A percentile compares a stretch with the other conserved stretches of the same genome.
Conservation (phyloP, 1,284 basidiomycete species). For the Chondrostereum purpureum region DNA sequence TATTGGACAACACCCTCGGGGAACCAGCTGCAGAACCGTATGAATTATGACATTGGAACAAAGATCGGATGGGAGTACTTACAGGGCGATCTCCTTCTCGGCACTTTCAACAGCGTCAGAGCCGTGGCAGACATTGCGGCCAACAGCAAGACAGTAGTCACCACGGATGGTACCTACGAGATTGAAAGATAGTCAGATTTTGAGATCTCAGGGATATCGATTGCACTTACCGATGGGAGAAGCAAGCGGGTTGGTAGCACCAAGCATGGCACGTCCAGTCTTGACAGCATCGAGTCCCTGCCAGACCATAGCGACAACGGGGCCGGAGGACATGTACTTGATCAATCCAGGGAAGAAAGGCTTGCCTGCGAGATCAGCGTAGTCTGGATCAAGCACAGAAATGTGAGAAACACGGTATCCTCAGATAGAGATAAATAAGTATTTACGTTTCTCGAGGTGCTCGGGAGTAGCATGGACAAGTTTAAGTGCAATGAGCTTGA, state of each 20-base stretch:
- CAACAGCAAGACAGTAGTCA: conserved; percentile 89
- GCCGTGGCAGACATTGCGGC: conserved; percentile 92
- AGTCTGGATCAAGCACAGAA: conserved; percentile 68
- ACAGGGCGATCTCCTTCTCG: conserved; percentile 89
- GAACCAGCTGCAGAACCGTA: conserved; percentile 59
- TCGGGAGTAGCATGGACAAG: conserved; percentile 68
- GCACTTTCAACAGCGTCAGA: conserved; percentile 89
- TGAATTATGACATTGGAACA: conserved; percentile 12
- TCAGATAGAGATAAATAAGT: too few species aligned
- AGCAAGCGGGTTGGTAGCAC: conserved; percentile 93
- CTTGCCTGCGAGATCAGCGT: conserved; percentile 87
- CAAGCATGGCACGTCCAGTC: conserved; percentile 92
- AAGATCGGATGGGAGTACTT: conserved; percentile 26
- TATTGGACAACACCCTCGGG: conserved; percentile 80
- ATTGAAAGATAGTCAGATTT: conserved; percentile 10
- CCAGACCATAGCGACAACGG: conserved; percentile 97
- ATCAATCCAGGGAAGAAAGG: conserved; percentile 90
- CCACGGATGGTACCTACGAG: conserved; percentile 84
- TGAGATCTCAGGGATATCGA: conserved; percentile 14
- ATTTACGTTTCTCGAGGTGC: conserved; percentile 82
- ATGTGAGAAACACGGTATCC: too few species aligned
- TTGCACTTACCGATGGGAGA: conserved; percentile 70
- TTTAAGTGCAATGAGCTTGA: conserved; percentile 90
- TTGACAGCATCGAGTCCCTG: conserved; percentile 96
- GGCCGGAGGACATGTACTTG: conserved; percentile 93